phyloP scores from a whole-genome alignment of 371 early-diverging fungal species.

The Lichtheimia hyalospora region DNA sequence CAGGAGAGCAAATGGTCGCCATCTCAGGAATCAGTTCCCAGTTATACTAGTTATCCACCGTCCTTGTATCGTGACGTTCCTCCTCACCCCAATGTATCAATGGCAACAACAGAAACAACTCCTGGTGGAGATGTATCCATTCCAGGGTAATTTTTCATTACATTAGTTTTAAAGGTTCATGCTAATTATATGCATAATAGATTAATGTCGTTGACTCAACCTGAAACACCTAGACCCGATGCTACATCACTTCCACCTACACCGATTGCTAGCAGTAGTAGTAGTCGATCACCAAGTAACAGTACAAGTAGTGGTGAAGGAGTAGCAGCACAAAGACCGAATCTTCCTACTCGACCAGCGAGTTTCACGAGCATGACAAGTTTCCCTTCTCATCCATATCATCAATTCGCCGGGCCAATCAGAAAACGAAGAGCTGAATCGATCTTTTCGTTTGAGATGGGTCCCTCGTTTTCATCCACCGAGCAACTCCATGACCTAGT shows the following conservation, averaged over 20 bases:
- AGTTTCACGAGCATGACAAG: constrained; percentile 45
- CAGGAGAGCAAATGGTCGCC: constrained; percentile 26
- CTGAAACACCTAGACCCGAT: constrained; percentile 21
- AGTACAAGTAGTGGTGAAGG: constrained; percentile 19
- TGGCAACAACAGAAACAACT: background rate
- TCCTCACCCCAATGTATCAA: constrained; percentile 1
- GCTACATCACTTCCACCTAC: constrained; percentile 18
- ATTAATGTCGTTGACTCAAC: constrained; percentile 20
- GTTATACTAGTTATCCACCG: constrained; percentile 13
- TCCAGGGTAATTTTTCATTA: no score
- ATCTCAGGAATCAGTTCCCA: constrained; percentile 19
- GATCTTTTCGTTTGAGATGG: constrained; percentile 52
- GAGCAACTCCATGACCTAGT: constrained; percentile 40
- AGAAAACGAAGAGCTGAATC: constrained; percentile 49
- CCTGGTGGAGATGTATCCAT: no score
- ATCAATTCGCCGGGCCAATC: constrained; percentile 24
- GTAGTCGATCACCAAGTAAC: constrained; percentile 17
- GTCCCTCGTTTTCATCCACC: constrained; percentile 43
- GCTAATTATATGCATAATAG: constrained; percentile 1
- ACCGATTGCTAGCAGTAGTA: background rate
- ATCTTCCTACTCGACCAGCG: constrained; percentile 37
- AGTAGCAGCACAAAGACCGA: constrained; percentile 21
- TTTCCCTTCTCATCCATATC: constrained; percentile 48
- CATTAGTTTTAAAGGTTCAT: no score
- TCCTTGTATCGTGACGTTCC: constrained; percentile 11